Evolutionary conservation across 1,139 yeast genomes (phyloP).

Genomic region (Diutina siamensis): DNA sequence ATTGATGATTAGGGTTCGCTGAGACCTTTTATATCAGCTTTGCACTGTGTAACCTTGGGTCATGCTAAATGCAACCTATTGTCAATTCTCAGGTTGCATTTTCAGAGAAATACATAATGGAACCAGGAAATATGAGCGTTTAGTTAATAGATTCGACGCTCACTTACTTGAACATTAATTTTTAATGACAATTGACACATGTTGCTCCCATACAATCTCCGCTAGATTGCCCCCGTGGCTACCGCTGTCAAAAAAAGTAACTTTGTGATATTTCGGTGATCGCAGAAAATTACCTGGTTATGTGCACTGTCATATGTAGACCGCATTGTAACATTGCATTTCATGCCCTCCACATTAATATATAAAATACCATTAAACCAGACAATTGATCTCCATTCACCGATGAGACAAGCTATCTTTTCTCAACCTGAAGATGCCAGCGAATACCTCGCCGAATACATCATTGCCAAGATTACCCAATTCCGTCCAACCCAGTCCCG

Average conservation of each 20-base stretch:
- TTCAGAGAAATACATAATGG: no score
- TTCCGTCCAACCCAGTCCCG: constrained; percentile 35
- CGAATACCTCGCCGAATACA: constrained; percentile 36
- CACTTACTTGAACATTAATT: no score
- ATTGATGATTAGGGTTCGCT: background rate
- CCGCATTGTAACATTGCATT: background rate
- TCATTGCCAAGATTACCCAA: constrained; percentile 31
- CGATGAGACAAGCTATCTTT: constrained; percentile 31
- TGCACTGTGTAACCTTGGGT: constrained; percentile 1
- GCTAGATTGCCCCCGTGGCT: background rate
- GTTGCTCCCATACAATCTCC: no score
- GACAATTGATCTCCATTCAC: background rate
- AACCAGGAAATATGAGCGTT: no score
- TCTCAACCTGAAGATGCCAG: constrained; percentile 35
- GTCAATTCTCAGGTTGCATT: background rate
- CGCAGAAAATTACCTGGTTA: background rate
- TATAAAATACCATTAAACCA: background rate
- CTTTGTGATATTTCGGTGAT: background rate
- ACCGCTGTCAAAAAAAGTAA: background rate
- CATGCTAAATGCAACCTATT: constrained; percentile 1
- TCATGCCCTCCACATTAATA: background rate
- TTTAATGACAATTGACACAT: no score
- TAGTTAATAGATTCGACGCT: no score
- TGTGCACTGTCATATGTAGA: background rate
- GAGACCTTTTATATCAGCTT: background rate